Evolutionary conservation across 169 alveolate species (phyloP).

Genomic region (Cryptosporidium felis): DNA sequence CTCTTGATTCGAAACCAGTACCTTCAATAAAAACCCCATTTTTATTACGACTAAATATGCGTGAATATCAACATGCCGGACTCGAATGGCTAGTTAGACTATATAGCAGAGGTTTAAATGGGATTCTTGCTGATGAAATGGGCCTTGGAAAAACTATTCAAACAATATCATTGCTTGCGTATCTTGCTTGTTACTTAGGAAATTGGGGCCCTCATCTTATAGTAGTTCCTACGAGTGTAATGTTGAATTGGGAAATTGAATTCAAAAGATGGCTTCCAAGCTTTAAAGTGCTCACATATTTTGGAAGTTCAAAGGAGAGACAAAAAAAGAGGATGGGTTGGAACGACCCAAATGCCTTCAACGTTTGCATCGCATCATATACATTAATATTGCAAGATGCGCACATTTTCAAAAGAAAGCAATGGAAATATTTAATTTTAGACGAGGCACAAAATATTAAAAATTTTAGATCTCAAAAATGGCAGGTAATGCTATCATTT

Average conservation of each 20-base stretch:
- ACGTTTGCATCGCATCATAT: conserved; percentile 96
- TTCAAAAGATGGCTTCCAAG: conserved; percentile 98
- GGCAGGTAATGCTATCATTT: conserved; percentile 96
- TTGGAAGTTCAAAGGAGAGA: conserved; percentile 92
- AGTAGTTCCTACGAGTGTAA: conserved; percentile 98
- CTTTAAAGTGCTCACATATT: conserved; percentile 93
- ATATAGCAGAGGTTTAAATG: conserved; percentile 93
- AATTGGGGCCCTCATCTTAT: conserved; percentile 99
- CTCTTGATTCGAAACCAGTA: conserved; percentile 74
- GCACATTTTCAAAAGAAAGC: conserved; percentile 91
- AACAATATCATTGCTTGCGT: conserved; percentile 96
- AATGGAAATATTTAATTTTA: conserved; percentile 95
- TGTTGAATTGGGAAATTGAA: conserved; percentile 99
- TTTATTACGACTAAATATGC: conserved; percentile 87
- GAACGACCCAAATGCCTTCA: conserved; percentile 93
- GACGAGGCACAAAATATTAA: conserved; percentile 99
- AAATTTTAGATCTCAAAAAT: conserved; percentile 95
- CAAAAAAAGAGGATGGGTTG: conserved; percentile 91
- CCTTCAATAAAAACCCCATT: conserved; percentile 84
- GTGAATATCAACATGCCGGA: conserved; percentile 95
- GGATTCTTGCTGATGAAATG: conserved; percentile 99
- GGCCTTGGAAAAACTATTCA: conserved; percentile 99
- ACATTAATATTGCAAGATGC: conserved; percentile 94
- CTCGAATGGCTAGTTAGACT: conserved; percentile 96
- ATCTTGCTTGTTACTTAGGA: conserved; percentile 93